These are phyloP conservation scores for Tetragonia tetragonoides DNA, from an alignment of 148 eudicot genomes.

Conservation along the genomic window DNA sequence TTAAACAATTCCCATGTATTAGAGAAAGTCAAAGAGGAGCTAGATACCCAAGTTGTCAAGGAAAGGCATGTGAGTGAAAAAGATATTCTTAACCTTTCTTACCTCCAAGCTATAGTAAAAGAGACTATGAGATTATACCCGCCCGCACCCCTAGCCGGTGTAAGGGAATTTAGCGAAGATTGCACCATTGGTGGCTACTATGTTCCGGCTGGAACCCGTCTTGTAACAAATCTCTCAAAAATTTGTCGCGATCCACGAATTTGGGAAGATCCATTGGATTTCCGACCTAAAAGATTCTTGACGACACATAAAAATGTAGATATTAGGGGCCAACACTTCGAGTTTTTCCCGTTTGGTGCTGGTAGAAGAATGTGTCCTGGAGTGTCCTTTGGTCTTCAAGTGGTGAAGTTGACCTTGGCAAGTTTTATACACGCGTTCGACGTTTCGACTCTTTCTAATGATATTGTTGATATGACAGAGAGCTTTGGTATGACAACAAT, in stretches of 20 bases:
- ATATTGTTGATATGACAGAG: not conserved
- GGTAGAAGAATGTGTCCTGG: slow-evolving; percentile 24
- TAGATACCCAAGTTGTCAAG: not conserved
- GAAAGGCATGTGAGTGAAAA: slow-evolving; percentile 6
- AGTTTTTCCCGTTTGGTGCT: slow-evolving; percentile 15
- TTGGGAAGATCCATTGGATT: slow-evolving; percentile 7
- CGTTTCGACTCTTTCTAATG: not conserved
- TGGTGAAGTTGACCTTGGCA: slow-evolving; percentile 16
- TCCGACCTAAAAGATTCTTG: slow-evolving; percentile 23
- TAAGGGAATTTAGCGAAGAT: slow-evolving; percentile 17
- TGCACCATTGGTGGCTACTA: slow-evolving; percentile 16
- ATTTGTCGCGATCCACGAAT: not conserved
- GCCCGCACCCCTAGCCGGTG: not conserved
- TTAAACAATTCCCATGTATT: slow-evolving; percentile 13
- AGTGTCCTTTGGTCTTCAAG: slow-evolving; percentile 4
- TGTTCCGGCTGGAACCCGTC: too few relatives aligned
- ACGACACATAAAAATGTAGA: slow-evolving; percentile 20
- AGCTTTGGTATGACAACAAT: not conserved
- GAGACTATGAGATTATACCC: slow-evolving; percentile 22
- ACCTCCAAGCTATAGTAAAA: not conserved
- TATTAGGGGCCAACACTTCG: slow-evolving; percentile 15
- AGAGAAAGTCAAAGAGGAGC: slow-evolving; percentile 14
- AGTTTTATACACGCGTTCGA: slow-evolving; percentile 15
- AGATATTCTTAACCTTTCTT: slow-evolving; percentile 15
- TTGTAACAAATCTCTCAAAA: not conserved